Conservation (phyloP, 768 basidiomycete species). For the Podaxis sp. region DNA sequence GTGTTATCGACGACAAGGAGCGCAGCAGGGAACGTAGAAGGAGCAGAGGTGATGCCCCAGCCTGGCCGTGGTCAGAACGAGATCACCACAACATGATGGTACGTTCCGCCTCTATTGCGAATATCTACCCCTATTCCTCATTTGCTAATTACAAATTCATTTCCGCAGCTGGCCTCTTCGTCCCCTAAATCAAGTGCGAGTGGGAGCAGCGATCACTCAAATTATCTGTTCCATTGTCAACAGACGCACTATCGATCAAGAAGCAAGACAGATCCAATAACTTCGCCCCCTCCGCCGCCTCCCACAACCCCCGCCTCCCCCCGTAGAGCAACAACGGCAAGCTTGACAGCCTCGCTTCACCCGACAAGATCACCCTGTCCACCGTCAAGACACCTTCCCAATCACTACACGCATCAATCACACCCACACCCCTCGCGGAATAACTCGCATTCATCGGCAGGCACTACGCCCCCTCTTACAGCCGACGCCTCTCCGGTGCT, state of each 20-base stretch:
- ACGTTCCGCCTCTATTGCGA: neutral
- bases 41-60: neutral
- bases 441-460: constrained; percentile 2
- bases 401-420: neutral
- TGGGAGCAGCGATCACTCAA: constrained; percentile 12
- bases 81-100: neutral
- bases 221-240: constrained; percentile 8
- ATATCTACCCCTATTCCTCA: neutral
- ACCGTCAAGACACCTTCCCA: neutral
- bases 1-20: constrained; percentile 1
- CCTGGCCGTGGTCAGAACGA: constrained; percentile 10
- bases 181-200: constrained; percentile 14
- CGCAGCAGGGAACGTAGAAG: constrained; percentile 8
- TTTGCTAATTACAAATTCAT: neutral
- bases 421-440: neutral
- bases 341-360: neutral
- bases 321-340: neutral
- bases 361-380: neutral
- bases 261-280: constrained; percentile 10
- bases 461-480: constrained; percentile 18
- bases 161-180: neutral
- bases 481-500: constrained; percentile 17
- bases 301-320: neutral
- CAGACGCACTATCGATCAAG: constrained; percentile 5
- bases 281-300: neutral